Evolutionary conservation across 108 stramenopile genomes (phyloP), one percentile per base, ranked within the genome.

Genomic region (Cyclotella cryptica): DNA sequence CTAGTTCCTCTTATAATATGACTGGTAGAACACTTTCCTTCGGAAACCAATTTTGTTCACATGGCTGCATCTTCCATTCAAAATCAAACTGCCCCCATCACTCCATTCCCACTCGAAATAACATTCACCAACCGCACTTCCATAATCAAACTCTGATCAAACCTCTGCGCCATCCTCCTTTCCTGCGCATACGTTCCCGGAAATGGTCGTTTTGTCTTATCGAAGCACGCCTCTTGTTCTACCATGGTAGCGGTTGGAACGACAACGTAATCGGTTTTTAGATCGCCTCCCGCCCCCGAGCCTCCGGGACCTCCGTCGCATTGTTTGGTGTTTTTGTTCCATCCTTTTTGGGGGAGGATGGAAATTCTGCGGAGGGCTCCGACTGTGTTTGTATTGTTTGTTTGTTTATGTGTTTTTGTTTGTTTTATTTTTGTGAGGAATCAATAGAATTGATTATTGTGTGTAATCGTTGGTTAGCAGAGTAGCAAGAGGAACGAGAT

Each of bases 291-390:
- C 0, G 84, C 66, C 3, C 95, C 95, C 0, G 39, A 49, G 4
- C 95, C 95, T 19, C 92, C 95, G 0, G 92, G 95, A 7, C 95
- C 95, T 39, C 95, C 95, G 72, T 96, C 95, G 66, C 95, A 96
- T 35, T 64, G 67, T 40, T 49, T 79, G 12, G 87, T 86, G 15
- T 87, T 78, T 66, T 88, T 88, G 70, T 85, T 78, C 95, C 95
- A 96, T 60, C 95, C 95, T 77, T 84, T 87, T 71, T 90, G 90
- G 8, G 95, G 95, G 28, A 88, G 60, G 19, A 96, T 78, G 44
- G 85, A 79, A 60, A 96, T 87, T 18, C 95, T 79, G 11, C 95
- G 85, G 4, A 83, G 69, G 54, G 75, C 77, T 11, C 89, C 61
- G 40, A 40, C 61, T 62, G 13, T 15, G 1, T 49, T 3, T n/a